Evolutionary conservation across 139 green algal genomes (phyloP), one percentile per base, ranked within the genome.

Genomic region (Spirogloea muscicola): DNA sequence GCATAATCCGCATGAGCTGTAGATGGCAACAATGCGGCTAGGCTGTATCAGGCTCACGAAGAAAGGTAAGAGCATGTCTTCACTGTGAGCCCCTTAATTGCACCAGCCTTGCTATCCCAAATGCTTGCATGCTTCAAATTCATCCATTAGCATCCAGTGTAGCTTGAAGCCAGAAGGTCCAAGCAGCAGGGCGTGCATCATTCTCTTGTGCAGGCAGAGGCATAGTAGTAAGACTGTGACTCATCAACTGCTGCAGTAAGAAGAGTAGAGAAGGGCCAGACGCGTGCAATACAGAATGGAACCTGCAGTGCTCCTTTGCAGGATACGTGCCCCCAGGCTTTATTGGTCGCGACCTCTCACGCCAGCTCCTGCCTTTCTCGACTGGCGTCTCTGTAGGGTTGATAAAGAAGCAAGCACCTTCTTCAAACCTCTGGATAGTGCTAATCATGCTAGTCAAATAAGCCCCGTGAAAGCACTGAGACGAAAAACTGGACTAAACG

Each of bases 1-100:
- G 43, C 94, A 98, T 6, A 98, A 85, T 0, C 93, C 92, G 77
- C 94, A 98, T 38, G 88, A 83, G 68, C 71, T 90, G 88, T 1
- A 39, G 0, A 18, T 1, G 3, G 6, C 37, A 18, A 55, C 59
- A 68, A 9, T 58, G 61, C 3, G n/a, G 13, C 10, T 7, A 63
- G 40, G 18, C 16, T 25, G 1, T 21, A 38, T 34, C 3, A 29
- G 13, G 34, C 31, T 29, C 29, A 31, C 46, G 37, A 9, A 37
- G 10, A 39, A 34, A 25, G 18, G 16, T 13, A 34, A 10, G 7
- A 5, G 44, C 13, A 66, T 10, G 27, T 25, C 16, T 66, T 66
- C 10, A 25, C 38, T 25, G 3, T n/a, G 21, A n/a, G 6, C n/a
- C n/a, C n/a, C n/a, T n/a, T n/a, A n/a, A n/a, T n/a, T n/a, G n/a